Conservation (phyloP, 441 rosid genomes). For the Euphorbia schlechtendalii region DNA sequence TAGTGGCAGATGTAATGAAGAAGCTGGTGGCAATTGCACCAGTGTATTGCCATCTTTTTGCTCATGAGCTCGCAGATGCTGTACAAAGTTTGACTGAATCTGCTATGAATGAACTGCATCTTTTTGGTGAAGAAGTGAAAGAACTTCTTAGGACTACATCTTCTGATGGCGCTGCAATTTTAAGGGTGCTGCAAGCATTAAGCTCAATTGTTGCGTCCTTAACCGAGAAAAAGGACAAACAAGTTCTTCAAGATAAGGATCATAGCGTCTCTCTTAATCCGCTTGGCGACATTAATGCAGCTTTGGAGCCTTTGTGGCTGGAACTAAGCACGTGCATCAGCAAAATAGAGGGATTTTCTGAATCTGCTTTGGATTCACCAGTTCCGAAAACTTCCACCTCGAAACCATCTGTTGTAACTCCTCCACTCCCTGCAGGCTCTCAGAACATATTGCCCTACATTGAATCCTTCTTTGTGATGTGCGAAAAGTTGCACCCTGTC, state of each 20-base stretch:
- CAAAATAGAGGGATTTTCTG: conserved; percentile 82
- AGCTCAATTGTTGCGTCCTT: conserved; percentile 70
- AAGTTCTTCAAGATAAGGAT: conserved; percentile 46
- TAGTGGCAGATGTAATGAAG: conserved; percentile 89
- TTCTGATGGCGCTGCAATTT: conserved; percentile 89
- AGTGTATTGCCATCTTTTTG: conserved; percentile 72
- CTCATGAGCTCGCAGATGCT: conserved; percentile 74
- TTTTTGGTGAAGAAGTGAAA: conserved; percentile 80
- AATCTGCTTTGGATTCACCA: conserved; percentile 41
- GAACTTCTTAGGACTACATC: conserved; percentile 70
- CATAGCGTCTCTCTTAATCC: conserved; percentile 56
- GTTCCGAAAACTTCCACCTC: conserved; percentile 41
- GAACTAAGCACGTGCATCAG: conserved; percentile 84
- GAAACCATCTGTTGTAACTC: conserved; percentile 50
- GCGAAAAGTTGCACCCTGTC: conserved; percentile 79
- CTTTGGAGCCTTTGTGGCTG: conserved; percentile 86
- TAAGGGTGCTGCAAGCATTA: conserved; percentile 86
- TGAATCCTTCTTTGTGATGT: conserved; percentile 84
- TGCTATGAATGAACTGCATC: conserved; percentile 73
- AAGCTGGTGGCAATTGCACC: conserved; percentile 83
- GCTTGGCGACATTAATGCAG: conserved; percentile 57
- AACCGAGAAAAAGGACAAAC: conserved; percentile 49
- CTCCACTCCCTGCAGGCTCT: conserved; percentile 91
- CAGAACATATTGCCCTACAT: conserved; percentile 90
- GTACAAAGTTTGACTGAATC: conserved; percentile 69